Conservation (phyloP, 352 stramenopile genomes). For the Phytophthora pistaciae region DNA sequence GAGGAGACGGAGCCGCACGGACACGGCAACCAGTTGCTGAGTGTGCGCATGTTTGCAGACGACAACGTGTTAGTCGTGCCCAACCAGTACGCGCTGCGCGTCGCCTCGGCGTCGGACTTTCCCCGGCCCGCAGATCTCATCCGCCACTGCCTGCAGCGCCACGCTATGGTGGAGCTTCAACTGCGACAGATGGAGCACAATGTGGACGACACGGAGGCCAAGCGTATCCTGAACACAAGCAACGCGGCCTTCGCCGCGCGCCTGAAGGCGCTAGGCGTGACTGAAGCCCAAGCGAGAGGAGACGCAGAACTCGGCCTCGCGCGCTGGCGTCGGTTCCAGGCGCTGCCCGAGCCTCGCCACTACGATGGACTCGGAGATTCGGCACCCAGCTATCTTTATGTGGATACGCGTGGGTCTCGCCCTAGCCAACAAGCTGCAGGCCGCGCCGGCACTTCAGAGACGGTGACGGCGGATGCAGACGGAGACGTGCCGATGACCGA, state of each 20-base stretch:
- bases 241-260: constrained; percentile 38
- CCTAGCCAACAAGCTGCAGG: constrained; percentile 10
- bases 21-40: constrained; percentile 67
- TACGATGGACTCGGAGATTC: constrained; percentile 42
- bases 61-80: constrained; percentile 58
- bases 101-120: constrained; percentile 50
- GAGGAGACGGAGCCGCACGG: constrained; percentile 55
- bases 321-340: constrained; percentile 41
- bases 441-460: constrained; percentile 1
- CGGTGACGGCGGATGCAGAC: constrained; percentile 23
- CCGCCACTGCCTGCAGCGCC: constrained; percentile 60
- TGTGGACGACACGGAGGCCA: constrained; percentile 28
- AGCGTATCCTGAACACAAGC: constrained; percentile 29
- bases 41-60: constrained; percentile 64
- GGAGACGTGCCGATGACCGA: constrained; percentile 49
- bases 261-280: constrained; percentile 33
- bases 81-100: constrained; percentile 65
- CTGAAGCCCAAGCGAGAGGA: constrained; percentile 20
- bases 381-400: constrained; percentile 62
- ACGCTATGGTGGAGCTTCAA: constrained; percentile 63
- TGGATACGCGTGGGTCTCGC: constrained; percentile 55
- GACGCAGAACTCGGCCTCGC: constrained; percentile 38
- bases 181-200: constrained; percentile 34
- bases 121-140: constrained; percentile 50
- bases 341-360: constrained; percentile 13